These are phyloP conservation scores for Ustilago cynodontis DNA, from an alignment of 1,284 basidiomycete genomes.

Conservation along the genomic window DNA sequence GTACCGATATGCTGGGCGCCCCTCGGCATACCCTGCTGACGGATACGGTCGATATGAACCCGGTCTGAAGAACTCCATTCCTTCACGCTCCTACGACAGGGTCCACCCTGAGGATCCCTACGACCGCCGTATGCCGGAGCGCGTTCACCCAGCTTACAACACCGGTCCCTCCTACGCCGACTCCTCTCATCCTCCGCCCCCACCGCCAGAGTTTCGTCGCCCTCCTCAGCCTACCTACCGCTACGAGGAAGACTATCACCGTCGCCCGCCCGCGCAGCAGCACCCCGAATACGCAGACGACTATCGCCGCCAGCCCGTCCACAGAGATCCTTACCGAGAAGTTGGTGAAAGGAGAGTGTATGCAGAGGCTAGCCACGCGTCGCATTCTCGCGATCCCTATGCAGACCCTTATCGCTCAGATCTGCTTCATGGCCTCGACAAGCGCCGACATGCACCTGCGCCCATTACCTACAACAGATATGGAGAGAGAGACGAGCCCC, in stretches of 20 bases:
- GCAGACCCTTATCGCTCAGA: constrained; percentile 22
- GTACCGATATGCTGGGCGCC: constrained; percentile 40
- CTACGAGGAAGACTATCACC: constrained; percentile 32
- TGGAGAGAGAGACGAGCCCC: constrained; percentile 27
- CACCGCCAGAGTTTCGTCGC: constrained; percentile 33
- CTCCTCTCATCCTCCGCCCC: constrained; percentile 18
- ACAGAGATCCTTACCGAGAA: constrained; percentile 22
- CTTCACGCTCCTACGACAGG: constrained; percentile 28
- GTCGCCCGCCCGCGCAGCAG: constrained; percentile 16
- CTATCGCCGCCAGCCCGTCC: constrained; percentile 26
- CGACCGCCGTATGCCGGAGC: constrained; percentile 33
- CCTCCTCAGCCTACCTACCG: constrained; percentile 25
- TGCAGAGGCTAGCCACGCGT: constrained; percentile 26
- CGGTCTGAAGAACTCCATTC: constrained; percentile 27
- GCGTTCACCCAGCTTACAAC: constrained; percentile 42
- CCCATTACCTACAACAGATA: constrained; percentile 26
- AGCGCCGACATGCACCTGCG: constrained; percentile 19
- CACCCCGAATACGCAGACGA: constrained; percentile 23
- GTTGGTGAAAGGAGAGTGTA: constrained; percentile 21
- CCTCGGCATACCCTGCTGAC: constrained; percentile 25
- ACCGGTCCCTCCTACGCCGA: constrained; percentile 33
- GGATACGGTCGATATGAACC: constrained; percentile 33
- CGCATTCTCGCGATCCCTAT: constrained; percentile 25
- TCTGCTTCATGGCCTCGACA: constrained; percentile 23
- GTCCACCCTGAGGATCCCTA: constrained; percentile 21